phyloP scores from a whole-genome alignment of 2,329 filamentous ascomycete species.

The Pleurostoma richardsiae region DNA sequence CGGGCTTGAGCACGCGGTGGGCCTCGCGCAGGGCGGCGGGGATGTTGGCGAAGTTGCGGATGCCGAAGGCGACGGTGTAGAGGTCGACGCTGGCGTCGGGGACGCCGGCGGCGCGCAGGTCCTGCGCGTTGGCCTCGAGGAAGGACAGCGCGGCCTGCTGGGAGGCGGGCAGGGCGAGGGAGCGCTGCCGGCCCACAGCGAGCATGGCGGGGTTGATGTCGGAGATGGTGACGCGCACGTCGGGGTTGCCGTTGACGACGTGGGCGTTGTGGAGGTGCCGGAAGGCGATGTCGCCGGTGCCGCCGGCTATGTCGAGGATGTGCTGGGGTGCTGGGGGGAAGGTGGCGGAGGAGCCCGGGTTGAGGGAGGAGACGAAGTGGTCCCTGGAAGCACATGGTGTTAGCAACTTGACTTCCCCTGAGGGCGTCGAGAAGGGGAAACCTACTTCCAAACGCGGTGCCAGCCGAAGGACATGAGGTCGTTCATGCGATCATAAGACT shows the following conservation, averaged over 20 bases:
- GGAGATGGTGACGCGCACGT: slow-evolving; percentile 81
- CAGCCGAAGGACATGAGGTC: slow-evolving; percentile 98
- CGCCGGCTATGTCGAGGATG: slow-evolving; percentile 94
- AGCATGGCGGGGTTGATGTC: slow-evolving; percentile 98
- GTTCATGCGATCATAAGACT: slow-evolving; percentile 97
- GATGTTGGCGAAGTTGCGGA: slow-evolving; percentile 95
- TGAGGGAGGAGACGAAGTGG: slow-evolving; percentile 87
- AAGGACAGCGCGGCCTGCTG: slow-evolving; percentile 63
- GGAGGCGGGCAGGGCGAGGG: slow-evolving; percentile 49
- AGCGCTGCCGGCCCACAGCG: slow-evolving; percentile 76
- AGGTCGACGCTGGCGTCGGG: slow-evolving; percentile 74
- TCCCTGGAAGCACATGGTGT: slow-evolving; percentile 46
- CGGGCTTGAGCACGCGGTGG: slow-evolving; percentile 83
- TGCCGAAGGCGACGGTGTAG: slow-evolving; percentile 96
- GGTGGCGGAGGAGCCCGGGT: slow-evolving; percentile 62
- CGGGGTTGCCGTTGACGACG: slow-evolving; percentile 70
- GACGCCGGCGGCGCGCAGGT: slow-evolving; percentile 54
- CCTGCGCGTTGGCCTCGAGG: slow-evolving; percentile 86
- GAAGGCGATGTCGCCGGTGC: slow-evolving; percentile 96
- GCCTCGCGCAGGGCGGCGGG: slow-evolving; percentile 77
- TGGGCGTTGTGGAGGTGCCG: slow-evolving; percentile 88
- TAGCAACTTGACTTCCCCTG: slow-evolving; percentile 1
- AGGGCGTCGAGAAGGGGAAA: slow-evolving; percentile 5
- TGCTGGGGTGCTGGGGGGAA: slow-evolving; percentile 48
- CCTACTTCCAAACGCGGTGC: slow-evolving; percentile 86